Base-by-base conservation (phyloP, 2,329 filamentous ascomycete species). In the Colletotrichum sidae region DNA sequence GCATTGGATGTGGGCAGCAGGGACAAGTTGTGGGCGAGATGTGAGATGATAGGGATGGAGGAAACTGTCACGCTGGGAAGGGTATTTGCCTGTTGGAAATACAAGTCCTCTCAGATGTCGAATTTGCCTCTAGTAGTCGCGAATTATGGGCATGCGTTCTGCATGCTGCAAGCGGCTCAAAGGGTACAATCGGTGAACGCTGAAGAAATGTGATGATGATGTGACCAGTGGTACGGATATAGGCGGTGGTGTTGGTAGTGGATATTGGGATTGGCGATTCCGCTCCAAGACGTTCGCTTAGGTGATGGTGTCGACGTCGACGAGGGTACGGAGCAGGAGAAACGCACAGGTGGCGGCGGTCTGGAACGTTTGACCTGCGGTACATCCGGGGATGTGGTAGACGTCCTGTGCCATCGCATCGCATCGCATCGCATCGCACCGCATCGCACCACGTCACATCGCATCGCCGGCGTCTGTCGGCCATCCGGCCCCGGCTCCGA, bases 61-160 rank as follows among this genome's bases (percentile, higher is more conserved):
- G 41, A 62, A 65, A 65, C 63, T 65, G 53, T 44, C 58, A 65
- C 63, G 52, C 35, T 65, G 42, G 8, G 61, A 34, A n/a, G n/a
- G 42, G 42, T 8, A 39, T 47, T 44, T 34, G 8, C n/a, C 39
- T 9, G 33, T 25, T 13, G 25, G 12, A 34, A 39, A 11, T 25
- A n/a, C 47, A 39, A 49, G 11, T 35, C 17, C n/a, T 17, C 41
- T 62, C 58, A 56, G 52, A 51, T 56, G 47, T 56, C 37, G 37
- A 10, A 15, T 44, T 52, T n/a, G 25, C 17, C 38, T 25, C 6
- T 11, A 17, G 49, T 15, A 34, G 54, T 50, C 2, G 11, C 25
- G 8, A 46, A 46, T 33, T 10, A 15, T 15, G 9, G 13, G 2
- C 38, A 45, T 47, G 52, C 45, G 17, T 49, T 33, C 53, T 51